A percentile compares a stretch with the other conserved stretches of the same genome.
Conservation (phyloP, 2,329 filamentous ascomycete species). For the Diplocarpon mali region DNA sequence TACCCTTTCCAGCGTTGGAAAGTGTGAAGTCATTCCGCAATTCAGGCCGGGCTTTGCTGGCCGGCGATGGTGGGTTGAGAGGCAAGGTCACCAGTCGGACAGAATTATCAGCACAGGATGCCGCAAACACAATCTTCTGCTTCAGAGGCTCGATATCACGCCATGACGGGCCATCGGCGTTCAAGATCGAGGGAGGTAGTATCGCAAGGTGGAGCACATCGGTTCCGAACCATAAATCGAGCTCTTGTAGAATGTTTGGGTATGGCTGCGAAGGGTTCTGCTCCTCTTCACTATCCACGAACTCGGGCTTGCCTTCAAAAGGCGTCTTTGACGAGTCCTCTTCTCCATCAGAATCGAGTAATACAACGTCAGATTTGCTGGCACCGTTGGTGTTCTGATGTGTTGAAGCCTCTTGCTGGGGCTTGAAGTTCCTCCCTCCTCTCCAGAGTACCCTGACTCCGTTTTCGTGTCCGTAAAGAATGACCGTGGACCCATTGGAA, state of each 20-base stretch:
- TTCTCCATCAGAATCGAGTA: conserved; percentile 54
- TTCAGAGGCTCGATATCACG: conserved; percentile 37
- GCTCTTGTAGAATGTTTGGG: conserved; percentile 45
- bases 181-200: conserved; percentile 37
- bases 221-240: conserved; percentile 49
- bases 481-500: conserved; percentile 50
- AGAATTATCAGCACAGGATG: conserved; percentile 46
- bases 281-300: conserved; percentile 40
- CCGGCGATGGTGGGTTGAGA: conserved; percentile 48
- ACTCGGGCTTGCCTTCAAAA: conserved; percentile 45
- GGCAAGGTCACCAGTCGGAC: conserved; percentile 48
- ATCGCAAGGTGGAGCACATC: conserved; percentile 45
- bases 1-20: conserved; percentile 45
- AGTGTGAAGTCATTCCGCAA: conserved; percentile 40
- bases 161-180: conserved; percentile 39
- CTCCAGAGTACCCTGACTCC: conserved; percentile 52
- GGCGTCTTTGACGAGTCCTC: conserved; percentile 26
- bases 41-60: conserved; percentile 45
- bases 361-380: conserved; percentile 43
- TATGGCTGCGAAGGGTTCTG: conserved; percentile 31
- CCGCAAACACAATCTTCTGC: conserved; percentile 49
- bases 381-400: conserved; percentile 41
- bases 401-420: conserved; percentile 27
- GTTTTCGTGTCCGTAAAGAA: conserved; percentile 53
- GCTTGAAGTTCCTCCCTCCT: conserved; percentile 49